Evolutionary conservation across 1,284 basidiomycete species (phyloP), one percentile per base, ranked within the genome.

Genomic region (Ganoderma sp.): DNA sequence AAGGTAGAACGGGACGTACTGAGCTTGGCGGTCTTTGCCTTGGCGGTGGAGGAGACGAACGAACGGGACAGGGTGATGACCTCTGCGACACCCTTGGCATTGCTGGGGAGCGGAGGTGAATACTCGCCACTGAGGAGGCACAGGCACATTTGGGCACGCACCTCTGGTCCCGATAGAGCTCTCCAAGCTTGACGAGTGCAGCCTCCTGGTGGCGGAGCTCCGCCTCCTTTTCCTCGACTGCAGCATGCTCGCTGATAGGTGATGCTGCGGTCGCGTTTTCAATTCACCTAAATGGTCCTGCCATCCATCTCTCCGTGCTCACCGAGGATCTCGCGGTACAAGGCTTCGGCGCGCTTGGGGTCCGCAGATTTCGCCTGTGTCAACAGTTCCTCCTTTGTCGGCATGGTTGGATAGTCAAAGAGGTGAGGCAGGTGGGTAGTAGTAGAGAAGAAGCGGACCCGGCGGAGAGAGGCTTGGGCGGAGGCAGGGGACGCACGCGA

Each of bases 1-100:
- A 28, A 43, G 32, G 12, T 19, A 22, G 28, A n/a, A 56, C n/a
- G 28, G 25, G 19, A 84, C 92, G 72, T 72, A 96, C 95, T 96
- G 71, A 99, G 89, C 83, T 98, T 98, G 2, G 97, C 97, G 0
- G 97, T 98, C 83, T 99, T 99, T 9, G 98, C 97, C 81, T 99
- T 99, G 34, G 97, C 97, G 1, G 96, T 96, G 17, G 93, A 92
- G 0, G 94, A 92, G 90, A 98, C 96, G 83, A 98, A 97, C 0
- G 91, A 87, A 65, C 96, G 85, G 0, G 95, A 97, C 41, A 92
- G 87, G 0, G 90, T 92, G 65, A 99, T 94, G 15, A 98, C 90
- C 68, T 95, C 88, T 1, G 96, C 94, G 2, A 99, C 85, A 32
- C 93, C 93, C 70, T 91, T 81, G 6, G 94, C 90, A 82, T 98